Conservation (phyloP, 805 yeast genomes). For the Candida nitratophila region DNA sequence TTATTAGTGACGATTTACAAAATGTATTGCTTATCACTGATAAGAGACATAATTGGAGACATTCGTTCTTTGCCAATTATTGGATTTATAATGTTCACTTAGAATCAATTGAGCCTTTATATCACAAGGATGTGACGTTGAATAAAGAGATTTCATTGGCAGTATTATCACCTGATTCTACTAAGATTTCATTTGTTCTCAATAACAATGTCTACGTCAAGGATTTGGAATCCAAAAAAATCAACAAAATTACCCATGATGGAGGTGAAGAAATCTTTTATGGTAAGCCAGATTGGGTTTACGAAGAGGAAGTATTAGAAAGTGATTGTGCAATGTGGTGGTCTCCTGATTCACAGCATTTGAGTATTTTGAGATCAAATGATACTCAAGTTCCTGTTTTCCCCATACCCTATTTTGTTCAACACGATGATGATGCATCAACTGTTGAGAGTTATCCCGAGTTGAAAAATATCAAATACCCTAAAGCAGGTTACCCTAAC, state of each 20-base stretch:
- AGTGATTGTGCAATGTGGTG: slow-evolving; percentile 77
- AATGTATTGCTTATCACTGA: slow-evolving; percentile 56
- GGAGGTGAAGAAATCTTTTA: slow-evolving; percentile 70
- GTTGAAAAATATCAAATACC: slow-evolving; percentile 59
- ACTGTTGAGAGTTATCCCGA: slow-evolving; percentile 49
- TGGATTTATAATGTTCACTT: slow-evolving; percentile 51
- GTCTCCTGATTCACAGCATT: slow-evolving; percentile 66
- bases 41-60: slow-evolving; percentile 61
- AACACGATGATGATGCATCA: slow-evolving; percentile 26
- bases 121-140: slow-evolving; percentile 11
- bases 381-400: slow-evolving; percentile 69
- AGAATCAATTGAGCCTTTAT: slow-evolving; percentile 16
- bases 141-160: slow-evolving; percentile 37
- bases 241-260: slow-evolving; percentile 53
- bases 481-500: slow-evolving; percentile 76
- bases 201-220: slow-evolving; percentile 65
- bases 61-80: slow-evolving; percentile 54
- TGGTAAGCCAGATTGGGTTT: slow-evolving; percentile 93
- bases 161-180: slow-evolving; percentile 70
- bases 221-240: slow-evolving; percentile 20
- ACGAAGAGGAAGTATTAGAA: slow-evolving; percentile 81
- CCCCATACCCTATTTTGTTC: slow-evolving; percentile 70
- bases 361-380: slow-evolving; percentile 61
- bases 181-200: slow-evolving; percentile 55
- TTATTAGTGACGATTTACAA: slow-evolving; percentile 61